Base-by-base conservation (phyloP, 768 basidiomycete genomes). In the Boletus rubroflammeus region DNA sequence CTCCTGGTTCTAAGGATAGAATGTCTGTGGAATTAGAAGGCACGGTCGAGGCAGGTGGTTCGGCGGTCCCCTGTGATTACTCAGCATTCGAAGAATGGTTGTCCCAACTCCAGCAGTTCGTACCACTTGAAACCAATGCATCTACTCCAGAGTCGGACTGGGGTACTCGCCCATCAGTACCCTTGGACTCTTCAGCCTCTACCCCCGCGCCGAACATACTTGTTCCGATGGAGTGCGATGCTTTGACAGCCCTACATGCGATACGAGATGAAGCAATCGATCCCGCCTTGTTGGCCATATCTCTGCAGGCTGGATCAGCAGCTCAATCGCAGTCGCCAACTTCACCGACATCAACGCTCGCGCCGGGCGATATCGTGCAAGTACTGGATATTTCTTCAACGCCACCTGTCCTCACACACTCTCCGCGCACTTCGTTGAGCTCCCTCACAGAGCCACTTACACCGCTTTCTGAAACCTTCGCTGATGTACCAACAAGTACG, bases 51-150 rank as follows among this genome's bases (percentile, higher is more conserved):
- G 57, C 58, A n/a, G 38, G 42, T 35, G 13, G 48, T 35, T 53
- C 39, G 8, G 48, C 17, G 25, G 34, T 19, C 25, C 17, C 67
- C 14, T 60, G 68, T 38, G 79, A 81, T 58, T 70, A 73, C 47
- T 58, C 70, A 21, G 62, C 75, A 11, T 74, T 79, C 55, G 77
- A 82, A 56, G 77, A 72, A 35, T 82, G 79, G 80, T 71, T 82
- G 67, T 75, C 72, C 47, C 74, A 79, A 45, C 68, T 82, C n/a
- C 73, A 80, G 40, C 66, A 73, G 2, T 77, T 80, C 47, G 73
- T 78, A 7, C 62, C 73, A 35, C 41, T 47, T n/a, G 59, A 59
- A 21, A 26, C 47, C 34, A 55, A 40, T 13, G 25, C 39, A 35
- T 19, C 58, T 9, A 49, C 50, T 26, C 46, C 55, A 26, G 64